Evolutionary conservation across 495 filamentous ascomycete species (phyloP).

Genomic region (Talaromyces proteolyticus): DNA sequence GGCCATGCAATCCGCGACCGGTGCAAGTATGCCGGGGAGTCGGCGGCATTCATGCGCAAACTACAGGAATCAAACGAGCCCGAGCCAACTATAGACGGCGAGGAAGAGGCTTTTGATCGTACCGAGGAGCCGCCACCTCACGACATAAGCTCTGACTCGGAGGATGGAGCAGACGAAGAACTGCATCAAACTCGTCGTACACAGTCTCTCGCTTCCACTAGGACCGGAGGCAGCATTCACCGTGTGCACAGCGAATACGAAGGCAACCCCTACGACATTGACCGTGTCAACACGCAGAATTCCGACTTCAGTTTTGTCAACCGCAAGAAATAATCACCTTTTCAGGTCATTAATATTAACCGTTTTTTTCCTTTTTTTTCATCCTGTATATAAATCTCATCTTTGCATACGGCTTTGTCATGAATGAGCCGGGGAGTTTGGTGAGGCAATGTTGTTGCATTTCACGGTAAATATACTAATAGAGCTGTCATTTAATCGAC

Average conservation of each 20-base stretch:
- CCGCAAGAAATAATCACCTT: not conserved
- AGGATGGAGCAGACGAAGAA: slow-evolving; percentile 6
- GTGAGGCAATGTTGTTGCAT: too few relatives aligned
- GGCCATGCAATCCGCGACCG: slow-evolving; percentile 56
- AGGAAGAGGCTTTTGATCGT: slow-evolving; percentile 24
- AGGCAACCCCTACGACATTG: slow-evolving; percentile 39
- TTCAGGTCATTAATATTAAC: too few relatives aligned
- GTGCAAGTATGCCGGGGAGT: slow-evolving; percentile 69
- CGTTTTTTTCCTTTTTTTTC: too few relatives aligned
- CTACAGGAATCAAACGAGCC: slow-evolving; percentile 18
- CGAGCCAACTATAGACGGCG: slow-evolving; percentile 9
- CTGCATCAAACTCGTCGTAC: slow-evolving; percentile 23
- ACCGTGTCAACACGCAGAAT: slow-evolving; percentile 39
- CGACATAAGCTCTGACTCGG: slow-evolving; percentile 5
- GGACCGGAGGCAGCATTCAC: slow-evolving; percentile 19
- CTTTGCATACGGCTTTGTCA: too few relatives aligned
- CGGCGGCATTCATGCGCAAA: slow-evolving; percentile 41
- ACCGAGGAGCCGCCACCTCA: slow-evolving; percentile 30
- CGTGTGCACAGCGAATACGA: slow-evolving; percentile 27
- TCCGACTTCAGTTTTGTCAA: slow-evolving; percentile 13
- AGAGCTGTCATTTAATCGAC: too few relatives aligned
- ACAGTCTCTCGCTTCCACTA: slow-evolving; percentile 23
- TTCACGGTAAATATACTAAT: too few relatives aligned
- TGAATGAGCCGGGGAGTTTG: too few relatives aligned
- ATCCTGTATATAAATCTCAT: too few relatives aligned